A percentile compares a stretch with the other conserved stretches of the same genome.
Evolutionary conservation across 306 rosid genomes (phyloP).

Genomic region (Gynostemma pentaphyllum): DNA sequence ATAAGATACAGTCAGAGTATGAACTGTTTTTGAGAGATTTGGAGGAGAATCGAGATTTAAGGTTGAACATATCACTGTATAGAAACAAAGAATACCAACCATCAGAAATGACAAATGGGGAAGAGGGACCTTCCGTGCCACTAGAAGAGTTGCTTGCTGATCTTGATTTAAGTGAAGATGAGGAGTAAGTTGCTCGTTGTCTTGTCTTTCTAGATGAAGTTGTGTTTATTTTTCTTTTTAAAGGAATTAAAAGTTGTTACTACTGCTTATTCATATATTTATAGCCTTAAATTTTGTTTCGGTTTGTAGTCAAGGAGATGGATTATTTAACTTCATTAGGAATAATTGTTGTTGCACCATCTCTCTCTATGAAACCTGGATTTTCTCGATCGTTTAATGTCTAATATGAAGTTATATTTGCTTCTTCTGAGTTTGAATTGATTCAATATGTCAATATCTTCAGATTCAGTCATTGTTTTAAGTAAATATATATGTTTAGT

Average conservation of each 20-base stretch:
- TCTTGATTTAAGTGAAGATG: slow-evolving; percentile 40
- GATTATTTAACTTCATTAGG: not conserved
- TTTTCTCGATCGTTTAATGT: too few species aligned
- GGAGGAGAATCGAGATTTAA: slow-evolving; percentile 56
- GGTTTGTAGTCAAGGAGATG: not conserved
- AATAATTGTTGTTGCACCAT: not conserved
- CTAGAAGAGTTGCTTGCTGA: slow-evolving; percentile 63
- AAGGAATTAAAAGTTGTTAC: not conserved
- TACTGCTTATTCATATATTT: not conserved
- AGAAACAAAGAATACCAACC: slow-evolving; percentile 45
- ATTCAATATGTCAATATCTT: too few species aligned
- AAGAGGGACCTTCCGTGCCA: slow-evolving; percentile 47
- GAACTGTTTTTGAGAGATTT: slow-evolving; percentile 52
- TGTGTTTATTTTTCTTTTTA: not conserved
- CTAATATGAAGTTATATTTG: too few species aligned
- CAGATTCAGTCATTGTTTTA: too few species aligned
- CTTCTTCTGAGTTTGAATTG: too few species aligned
- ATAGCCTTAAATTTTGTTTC: not conserved
- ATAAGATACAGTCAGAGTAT: slow-evolving; percentile 39
- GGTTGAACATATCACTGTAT: slow-evolving; percentile 42
- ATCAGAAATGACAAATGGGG: slow-evolving; percentile 57
- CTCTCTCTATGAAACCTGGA: too few species aligned
- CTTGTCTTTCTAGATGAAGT: not conserved
- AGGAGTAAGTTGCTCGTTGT: slow-evolving; percentile 16
- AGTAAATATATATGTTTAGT: not conserved